Base-by-base conservation (phyloP, 176 grass and related monocot genomes). In the Zizania latifolia region DNA sequence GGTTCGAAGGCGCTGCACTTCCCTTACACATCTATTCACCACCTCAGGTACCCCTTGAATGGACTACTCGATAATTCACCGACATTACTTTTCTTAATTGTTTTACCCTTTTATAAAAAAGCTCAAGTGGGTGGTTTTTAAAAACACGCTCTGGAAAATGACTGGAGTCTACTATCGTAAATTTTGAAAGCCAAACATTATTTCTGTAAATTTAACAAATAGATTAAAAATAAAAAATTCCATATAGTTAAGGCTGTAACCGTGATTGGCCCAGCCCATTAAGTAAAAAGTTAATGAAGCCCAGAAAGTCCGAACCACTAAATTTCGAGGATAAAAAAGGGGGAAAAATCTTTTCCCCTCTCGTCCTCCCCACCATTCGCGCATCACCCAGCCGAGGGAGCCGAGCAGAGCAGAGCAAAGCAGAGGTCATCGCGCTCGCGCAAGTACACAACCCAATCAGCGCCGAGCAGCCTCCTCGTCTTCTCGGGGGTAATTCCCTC, bases 401-500 rank as follows among this genome's bases (percentile, higher is more conserved):
- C 30, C 10, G 9, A 16, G 23, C 3, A 0, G 1, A 3, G 37
- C 55, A 44, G 4, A 29, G 26, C 43, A 16, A 4, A 16, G 43
- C 43, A 45, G 43, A 16, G n/a, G n/a, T n/a, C 46, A 19, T 50
- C 46, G 46, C 46, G 46, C 17, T 50, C 46, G 46, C 16, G 6
- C 6, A 50, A 43, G 8, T n/a, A 2, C 35, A 10, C 23, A 65
- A 77, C 13, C 74, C 41, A 48, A 48, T 36, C 30, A 72, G n/a
- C 66, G 51, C 36, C 45, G 6, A 15, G 56, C 5, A 21, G 34
- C 19, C 27, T 30, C n/a, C 21, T 33, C 50, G 53, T 46, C 58
- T 37, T 40, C 76, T 36, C 68, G 72, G 28, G 59, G 27, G 79
- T 12, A 51, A 83, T 88, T 83, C 68, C 74, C 4, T 68, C 79